phyloP scores from a whole-genome alignment of 192 early-diverging fungal species.

The Coemansia sp. region DNA sequence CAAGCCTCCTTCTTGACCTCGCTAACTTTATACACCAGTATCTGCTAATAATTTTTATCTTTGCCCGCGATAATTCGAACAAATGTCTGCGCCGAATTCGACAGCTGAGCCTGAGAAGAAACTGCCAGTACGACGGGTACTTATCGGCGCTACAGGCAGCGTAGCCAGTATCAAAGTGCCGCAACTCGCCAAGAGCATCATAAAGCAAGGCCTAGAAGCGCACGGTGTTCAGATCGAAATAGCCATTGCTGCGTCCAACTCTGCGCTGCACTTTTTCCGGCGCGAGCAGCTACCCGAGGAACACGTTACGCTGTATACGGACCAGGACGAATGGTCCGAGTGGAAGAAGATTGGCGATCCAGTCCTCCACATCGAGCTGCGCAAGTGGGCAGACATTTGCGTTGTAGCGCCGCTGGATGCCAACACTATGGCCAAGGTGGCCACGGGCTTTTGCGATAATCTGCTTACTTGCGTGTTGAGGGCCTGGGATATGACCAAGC shows the following conservation, averaged over 20 bases:
- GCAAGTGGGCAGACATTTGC: conserved; percentile 93
- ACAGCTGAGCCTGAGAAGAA: background rate
- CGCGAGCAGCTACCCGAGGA: conserved; percentile 53
- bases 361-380: conserved; percentile 90
- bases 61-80: background rate
- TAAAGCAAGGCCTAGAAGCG: conserved; percentile 13
- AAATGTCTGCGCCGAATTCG: conserved; percentile 7
- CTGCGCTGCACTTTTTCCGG: conserved; percentile 91
- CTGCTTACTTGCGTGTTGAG: conserved; percentile 87
- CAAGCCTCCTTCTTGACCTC: background rate
- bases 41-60: background rate
- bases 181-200: conserved; percentile 56
- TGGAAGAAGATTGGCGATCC: conserved; percentile 89
- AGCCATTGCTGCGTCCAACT: conserved; percentile 76
- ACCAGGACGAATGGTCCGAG: conserved; percentile 88
- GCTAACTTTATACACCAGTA: background rate
- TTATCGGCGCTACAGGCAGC: conserved; percentile 87
- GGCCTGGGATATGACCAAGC: conserved; percentile 82
- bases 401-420: conserved; percentile 92
- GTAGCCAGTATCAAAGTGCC: conserved; percentile 93
- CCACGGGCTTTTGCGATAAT: conserved; percentile 93
- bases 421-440: conserved; percentile 91
- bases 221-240: conserved; percentile 63
- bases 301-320: conserved; percentile 67
- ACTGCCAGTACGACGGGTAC: conserved; percentile 51